These are phyloP conservation scores for Aciculosporium take DNA, from an alignment of 2,329 filamentous ascomycete genomes.

Conservation along the genomic window DNA sequence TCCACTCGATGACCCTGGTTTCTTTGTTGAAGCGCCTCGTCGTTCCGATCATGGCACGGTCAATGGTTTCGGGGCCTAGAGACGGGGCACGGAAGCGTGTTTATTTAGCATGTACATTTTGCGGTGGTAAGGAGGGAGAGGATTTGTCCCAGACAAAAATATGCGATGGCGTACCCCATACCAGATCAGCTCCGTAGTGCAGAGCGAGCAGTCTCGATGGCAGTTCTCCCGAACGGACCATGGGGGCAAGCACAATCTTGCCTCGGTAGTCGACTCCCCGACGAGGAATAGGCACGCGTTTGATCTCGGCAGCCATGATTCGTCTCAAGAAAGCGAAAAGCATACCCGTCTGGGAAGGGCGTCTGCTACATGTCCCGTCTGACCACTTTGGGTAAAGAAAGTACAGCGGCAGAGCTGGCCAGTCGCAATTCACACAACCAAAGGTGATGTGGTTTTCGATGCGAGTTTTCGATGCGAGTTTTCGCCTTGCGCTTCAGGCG, in stretches of 20 bases:
- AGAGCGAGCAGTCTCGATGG: slow-evolving; percentile 79
- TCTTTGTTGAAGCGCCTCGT: slow-evolving; percentile 61
- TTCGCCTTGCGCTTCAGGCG: background rate
- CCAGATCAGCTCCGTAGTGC: slow-evolving; percentile 89
- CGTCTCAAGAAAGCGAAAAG: slow-evolving; percentile 24
- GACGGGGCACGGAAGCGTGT: background rate
- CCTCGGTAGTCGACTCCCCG: slow-evolving; percentile 87
- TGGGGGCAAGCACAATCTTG: slow-evolving; percentile 89
- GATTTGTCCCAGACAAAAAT: no score
- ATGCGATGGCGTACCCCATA: slow-evolving; percentile 55
- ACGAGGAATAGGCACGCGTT: slow-evolving; percentile 68
- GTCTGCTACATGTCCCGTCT: slow-evolving; percentile 8
- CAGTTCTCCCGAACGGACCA: slow-evolving; percentile 95
- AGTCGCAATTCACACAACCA: background rate
- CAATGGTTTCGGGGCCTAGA: slow-evolving; percentile 80
- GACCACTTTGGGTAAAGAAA: background rate
- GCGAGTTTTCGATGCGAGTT: no score
- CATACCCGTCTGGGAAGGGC: slow-evolving; percentile 14
- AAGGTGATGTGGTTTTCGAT: background rate
- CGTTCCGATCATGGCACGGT: slow-evolving; percentile 80
- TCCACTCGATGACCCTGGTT: slow-evolving; percentile 75
- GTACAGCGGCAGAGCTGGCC: background rate
- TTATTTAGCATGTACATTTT: background rate
- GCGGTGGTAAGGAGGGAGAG: no score
- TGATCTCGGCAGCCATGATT: slow-evolving; percentile 44